These are phyloP conservation scores for Populus tomentosa DNA, from an alignment of 441 rosid species.

Conservation along the genomic window DNA sequence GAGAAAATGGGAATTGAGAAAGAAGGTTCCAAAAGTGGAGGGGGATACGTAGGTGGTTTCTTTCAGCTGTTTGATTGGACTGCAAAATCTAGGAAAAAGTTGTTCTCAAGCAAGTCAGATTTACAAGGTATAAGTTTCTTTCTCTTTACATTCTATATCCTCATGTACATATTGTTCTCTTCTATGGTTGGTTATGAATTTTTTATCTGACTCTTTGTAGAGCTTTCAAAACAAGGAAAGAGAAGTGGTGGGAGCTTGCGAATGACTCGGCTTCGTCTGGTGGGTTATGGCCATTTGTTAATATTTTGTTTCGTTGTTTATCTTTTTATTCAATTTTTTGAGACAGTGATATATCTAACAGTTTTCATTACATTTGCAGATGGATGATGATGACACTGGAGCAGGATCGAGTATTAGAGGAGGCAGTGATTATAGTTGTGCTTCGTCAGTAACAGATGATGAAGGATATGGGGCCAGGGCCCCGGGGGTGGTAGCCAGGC, in stretches of 20 bases:
- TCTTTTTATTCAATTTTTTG: constrained; percentile 4
- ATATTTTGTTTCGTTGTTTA: neutral
- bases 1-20: constrained; percentile 60
- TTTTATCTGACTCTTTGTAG: constrained; percentile 26
- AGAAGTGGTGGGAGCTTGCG: constrained; percentile 64
- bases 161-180: neutral
- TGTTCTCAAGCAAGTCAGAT: constrained; percentile 77
- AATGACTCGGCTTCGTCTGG: constrained; percentile 50
- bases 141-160: neutral
- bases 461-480: constrained; percentile 75
- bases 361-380: constrained; percentile 34
- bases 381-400: constrained; percentile 61
- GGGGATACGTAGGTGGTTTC: constrained; percentile 69
- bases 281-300: constrained; percentile 13
- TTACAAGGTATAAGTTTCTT: constrained; percentile 44
- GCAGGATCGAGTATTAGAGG: constrained; percentile 50
- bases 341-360: constrained; percentile 6
- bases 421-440: constrained; percentile 73
- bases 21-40: constrained; percentile 55
- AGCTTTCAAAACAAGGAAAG: constrained; percentile 62
- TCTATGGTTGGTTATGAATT: constrained; percentile 8
- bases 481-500: constrained; percentile 93
- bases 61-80: constrained; percentile 95
- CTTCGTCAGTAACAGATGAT: constrained; percentile 88
- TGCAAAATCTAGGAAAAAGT: constrained; percentile 92